phyloP scores from a whole-genome alignment of 306 rosid genomes.

The Canavalia gladiata region DNA sequence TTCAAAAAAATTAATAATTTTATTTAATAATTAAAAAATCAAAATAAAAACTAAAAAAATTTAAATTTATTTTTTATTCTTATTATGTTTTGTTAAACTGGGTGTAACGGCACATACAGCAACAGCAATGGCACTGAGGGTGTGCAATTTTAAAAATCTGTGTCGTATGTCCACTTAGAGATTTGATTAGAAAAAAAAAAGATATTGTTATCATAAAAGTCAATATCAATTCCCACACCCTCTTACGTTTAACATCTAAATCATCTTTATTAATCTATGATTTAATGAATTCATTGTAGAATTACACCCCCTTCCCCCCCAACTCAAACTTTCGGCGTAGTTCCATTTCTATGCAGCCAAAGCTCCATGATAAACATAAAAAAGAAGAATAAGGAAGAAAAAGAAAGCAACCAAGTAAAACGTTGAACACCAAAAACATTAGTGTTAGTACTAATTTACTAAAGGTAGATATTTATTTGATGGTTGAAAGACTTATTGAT shows the following conservation, averaged over 20 bases:
- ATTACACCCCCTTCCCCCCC: too few relatives aligned
- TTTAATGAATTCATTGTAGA: background rate
- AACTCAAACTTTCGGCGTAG: background rate
- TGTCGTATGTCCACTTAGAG: too few relatives aligned
- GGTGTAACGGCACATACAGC: too few relatives aligned
- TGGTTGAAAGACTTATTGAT: conserved; percentile 1
- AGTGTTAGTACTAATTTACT: background rate
- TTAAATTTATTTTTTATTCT: too few relatives aligned
- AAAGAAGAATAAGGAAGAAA: background rate
- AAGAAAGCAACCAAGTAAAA: background rate
- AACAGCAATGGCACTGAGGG: too few relatives aligned
- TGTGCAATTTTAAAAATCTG: too few relatives aligned
- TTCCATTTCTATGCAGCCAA: conserved; percentile 2
- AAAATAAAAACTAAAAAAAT: too few relatives aligned
- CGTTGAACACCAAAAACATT: background rate
- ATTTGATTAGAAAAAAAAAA: too few relatives aligned
- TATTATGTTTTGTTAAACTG: too few relatives aligned
- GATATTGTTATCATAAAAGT: background rate
- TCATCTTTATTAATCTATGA: background rate
- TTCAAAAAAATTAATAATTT: too few relatives aligned
- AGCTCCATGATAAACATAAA: background rate
- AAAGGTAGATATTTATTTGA: conserved; percentile 1
- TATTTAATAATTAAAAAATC: too few relatives aligned
- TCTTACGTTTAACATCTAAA: background rate
- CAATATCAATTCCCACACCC: background rate